Evolutionary conservation across 2,329 filamentous ascomycete species (phyloP), one percentile per base, ranked within the genome.

Genomic region (Diplodia mutila): DNA sequence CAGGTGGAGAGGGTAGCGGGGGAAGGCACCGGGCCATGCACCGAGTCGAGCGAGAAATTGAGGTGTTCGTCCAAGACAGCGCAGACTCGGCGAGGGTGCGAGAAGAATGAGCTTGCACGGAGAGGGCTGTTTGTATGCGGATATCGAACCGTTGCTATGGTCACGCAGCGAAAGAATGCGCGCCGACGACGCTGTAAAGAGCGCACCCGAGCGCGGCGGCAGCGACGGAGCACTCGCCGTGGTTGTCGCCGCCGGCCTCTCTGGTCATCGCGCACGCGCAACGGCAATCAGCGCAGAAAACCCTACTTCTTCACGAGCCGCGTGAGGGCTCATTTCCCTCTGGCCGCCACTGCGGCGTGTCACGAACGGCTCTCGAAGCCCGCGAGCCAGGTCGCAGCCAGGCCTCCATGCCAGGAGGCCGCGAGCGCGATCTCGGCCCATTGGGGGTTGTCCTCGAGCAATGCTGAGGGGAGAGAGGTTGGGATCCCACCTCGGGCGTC

Each of bases 41-140:
- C 61, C 23, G 34, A 32, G 7, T 9, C 27, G 48, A 27, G n/a
- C 32, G 25, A 54, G 49, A 65, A 51, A 65, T 29, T 48, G 49
- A 51, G 63, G 39, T 46, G 23, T 29, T 29, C 21, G 25, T 29
- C 64, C 64, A 66, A 66, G 64, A 66, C 52, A 57, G 16, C 51
- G 51, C 49, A 55, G n/a, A 55, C 51, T 57, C 46, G 64, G 52
- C 42, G 54, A 66, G 64, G 39, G 32, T 37, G 48, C 9, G 48
- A 37, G 39, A 66, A 59, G 64, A 66, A 66, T 66, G 53, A 21
- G 53, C 64, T 66, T 57, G 64, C 52, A 51, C 52, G 3, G 52
- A 59, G 27, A 29, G 6, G 53, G 52, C 23, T 66, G 64, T 66
- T 66, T 66, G 64, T 66, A 29, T 66, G 46, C 21, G 53, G 39